Conservation (phyloP, 306 rosid genomes). For the Rosa chinensis region DNA sequence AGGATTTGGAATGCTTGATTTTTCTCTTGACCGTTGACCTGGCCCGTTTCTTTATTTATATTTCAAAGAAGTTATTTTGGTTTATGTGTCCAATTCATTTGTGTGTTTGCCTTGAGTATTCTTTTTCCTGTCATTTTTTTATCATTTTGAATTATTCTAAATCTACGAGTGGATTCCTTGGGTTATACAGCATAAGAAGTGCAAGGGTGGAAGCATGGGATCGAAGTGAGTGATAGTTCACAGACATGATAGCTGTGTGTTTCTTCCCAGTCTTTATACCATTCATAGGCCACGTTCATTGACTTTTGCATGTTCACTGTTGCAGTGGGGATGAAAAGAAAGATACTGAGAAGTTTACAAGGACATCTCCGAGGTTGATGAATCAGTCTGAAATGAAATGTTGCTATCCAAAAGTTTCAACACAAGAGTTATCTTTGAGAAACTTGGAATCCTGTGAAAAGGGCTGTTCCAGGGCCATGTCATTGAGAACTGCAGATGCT, state of each 20-base stretch:
- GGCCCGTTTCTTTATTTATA: neutral
- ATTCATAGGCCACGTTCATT: constrained; percentile 19
- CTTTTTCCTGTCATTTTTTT: neutral
- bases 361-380: constrained; percentile 42
- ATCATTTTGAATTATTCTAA: neutral
- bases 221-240: constrained; percentile 50
- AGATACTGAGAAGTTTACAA: constrained; percentile 21
- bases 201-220: constrained; percentile 35
- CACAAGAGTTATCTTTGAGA: constrained; percentile 21
- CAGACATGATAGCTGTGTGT: constrained; percentile 20
- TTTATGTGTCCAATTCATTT: neutral
- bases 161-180: constrained; percentile 37
- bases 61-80: neutral
- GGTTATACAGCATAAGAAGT: constrained; percentile 45
- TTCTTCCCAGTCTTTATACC: constrained; percentile 1
- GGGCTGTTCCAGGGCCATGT: constrained; percentile 21
- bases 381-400: constrained; percentile 23
- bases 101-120: neutral
- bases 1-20: neutral
- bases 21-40: neutral
- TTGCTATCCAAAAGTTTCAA: constrained; percentile 14
- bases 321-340: constrained; percentile 38
- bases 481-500: constrained; percentile 15
- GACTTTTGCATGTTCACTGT: constrained; percentile 26
- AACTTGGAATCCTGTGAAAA: constrained; percentile 23